These are phyloP conservation scores for Paramecium sonneborni DNA, from an alignment of 73 alveolate genomes.

Conservation along the genomic window DNA sequence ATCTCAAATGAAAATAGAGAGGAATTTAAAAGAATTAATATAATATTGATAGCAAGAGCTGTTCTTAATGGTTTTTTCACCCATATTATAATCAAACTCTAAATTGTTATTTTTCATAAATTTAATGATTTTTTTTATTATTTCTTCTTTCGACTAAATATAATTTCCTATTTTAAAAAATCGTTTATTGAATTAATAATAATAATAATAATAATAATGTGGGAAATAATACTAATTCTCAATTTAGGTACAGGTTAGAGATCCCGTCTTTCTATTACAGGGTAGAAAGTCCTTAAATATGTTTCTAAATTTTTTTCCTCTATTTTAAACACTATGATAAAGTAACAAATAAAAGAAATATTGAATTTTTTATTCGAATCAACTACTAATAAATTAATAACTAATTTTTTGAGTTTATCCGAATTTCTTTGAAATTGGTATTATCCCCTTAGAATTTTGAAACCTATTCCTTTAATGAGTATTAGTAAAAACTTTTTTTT, in stretches of 20 bases:
- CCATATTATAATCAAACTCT: not conserved
- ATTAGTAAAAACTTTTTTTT: not conserved
- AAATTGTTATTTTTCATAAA: not conserved
- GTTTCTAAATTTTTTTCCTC: too few relatives aligned
- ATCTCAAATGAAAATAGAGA: not conserved
- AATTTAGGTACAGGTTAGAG: too few relatives aligned
- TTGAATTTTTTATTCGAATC: not conserved
- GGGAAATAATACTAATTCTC: not conserved
- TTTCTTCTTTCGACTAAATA: not conserved
- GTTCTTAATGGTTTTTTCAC: not conserved
- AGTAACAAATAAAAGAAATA: too few relatives aligned
- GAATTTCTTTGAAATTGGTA: not conserved
- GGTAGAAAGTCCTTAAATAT: too few relatives aligned
- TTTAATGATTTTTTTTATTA: not conserved
- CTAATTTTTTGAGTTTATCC: slow-evolving; percentile 5
- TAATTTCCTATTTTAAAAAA: not conserved
- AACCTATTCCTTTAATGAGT: slow-evolving; percentile 24
- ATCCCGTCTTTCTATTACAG: too few relatives aligned
- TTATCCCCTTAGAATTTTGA: slow-evolving; percentile 29
- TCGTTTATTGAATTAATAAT: too few relatives aligned
- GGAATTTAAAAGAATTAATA: not conserved
- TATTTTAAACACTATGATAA: too few relatives aligned
- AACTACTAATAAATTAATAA: not conserved
- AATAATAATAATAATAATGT: too few relatives aligned
- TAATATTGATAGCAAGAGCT: not conserved